phyloP scores from a whole-genome alignment of 306 rosid species.

The Sindora glabra region DNA sequence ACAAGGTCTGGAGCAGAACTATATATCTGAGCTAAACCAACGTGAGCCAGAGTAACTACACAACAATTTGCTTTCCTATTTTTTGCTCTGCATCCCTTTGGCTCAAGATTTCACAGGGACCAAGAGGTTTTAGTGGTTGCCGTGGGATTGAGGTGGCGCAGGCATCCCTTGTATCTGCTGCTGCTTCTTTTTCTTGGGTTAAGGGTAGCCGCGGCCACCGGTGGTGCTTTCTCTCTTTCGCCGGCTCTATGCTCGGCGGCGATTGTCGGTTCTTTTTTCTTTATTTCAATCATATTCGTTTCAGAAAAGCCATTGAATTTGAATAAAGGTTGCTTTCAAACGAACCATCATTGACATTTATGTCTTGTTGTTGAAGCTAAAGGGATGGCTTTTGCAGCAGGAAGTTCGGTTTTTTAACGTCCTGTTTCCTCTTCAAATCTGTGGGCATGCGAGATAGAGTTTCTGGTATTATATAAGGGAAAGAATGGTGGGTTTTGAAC shows the following conservation, averaged over 20 bases:
- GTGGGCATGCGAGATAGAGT: neutral
- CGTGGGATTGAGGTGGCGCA: neutral
- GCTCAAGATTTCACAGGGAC: neutral
- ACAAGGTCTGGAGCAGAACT: too few relatives aligned
- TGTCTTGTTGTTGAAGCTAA: neutral
- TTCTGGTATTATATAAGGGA: neutral
- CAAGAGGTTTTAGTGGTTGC: too few relatives aligned
- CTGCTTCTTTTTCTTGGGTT: neutral
- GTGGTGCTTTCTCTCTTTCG: neutral
- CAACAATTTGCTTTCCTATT: neutral
- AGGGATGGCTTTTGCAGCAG: neutral
- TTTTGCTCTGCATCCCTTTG: neutral
- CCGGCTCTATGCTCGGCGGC: neutral
- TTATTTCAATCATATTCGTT: neutral
- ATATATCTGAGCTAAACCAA: too few relatives aligned
- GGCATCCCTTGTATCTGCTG: neutral
- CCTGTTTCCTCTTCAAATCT: neutral
- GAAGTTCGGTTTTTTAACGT: neutral
- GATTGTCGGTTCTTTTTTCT: neutral
- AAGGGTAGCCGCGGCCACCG: neutral
- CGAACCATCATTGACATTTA: neutral
- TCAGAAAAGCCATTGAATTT: neutral
- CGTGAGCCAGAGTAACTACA: neutral
- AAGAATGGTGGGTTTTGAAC: constrained; percentile 10
- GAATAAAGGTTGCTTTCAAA: neutral